Evolutionary conservation across 2,329 filamentous ascomycete species (phyloP).

Genomic region (Aschersonia sp.): DNA sequence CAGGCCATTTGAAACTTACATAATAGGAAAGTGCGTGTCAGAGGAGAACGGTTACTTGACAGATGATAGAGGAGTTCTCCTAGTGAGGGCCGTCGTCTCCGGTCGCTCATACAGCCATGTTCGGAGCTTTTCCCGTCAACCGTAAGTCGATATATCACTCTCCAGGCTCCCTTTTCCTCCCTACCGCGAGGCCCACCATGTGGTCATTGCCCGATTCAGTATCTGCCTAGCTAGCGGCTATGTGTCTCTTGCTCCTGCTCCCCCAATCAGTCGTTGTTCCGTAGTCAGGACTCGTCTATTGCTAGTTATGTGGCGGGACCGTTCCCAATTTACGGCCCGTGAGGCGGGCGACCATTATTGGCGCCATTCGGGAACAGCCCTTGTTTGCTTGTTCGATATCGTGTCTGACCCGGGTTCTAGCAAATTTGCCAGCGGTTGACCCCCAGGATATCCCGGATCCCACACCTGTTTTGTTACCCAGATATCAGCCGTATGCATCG

Average conservation of each 20-base stretch:
- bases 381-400: not conserved
- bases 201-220: not conserved
- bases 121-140: slow-evolving; percentile 24
- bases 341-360: too few relatives aligned
- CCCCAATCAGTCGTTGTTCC: not conserved
- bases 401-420: slow-evolving; percentile 9
- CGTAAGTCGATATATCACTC: slow-evolving; percentile 16
- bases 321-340: not conserved
- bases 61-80: not conserved
- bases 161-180: not conserved
- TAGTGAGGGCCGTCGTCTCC: not conserved
- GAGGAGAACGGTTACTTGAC: not conserved
- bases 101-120: slow-evolving; percentile 18
- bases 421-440: slow-evolving; percentile 17
- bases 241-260: not conserved
- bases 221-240: not conserved
- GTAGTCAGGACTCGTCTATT: not conserved
- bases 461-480: slow-evolving; percentile 38
- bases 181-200: not conserved
- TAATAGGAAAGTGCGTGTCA: too few relatives aligned
- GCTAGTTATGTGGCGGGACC: not conserved
- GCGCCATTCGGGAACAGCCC: not conserved
- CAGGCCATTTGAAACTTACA: too few relatives aligned
- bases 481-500: slow-evolving; percentile 22
- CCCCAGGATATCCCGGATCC: slow-evolving; percentile 40